These are phyloP conservation scores for Leccinum longicurvipes DNA, from an alignment of 768 basidiomycete species.

Conservation along the genomic window DNA sequence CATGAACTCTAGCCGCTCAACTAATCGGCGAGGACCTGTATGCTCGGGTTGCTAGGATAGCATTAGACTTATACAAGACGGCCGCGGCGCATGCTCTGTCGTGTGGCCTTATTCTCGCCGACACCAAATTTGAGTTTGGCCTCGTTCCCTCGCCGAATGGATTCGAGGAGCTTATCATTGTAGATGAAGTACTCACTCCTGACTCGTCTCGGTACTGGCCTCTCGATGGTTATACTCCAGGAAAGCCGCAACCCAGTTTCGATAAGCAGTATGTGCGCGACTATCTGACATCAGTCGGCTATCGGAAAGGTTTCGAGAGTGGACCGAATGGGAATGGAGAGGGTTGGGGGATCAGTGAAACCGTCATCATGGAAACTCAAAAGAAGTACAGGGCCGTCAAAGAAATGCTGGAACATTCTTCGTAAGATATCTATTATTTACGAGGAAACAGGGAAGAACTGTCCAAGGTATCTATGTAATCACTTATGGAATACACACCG, in stretches of 20 bases:
- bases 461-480: slow-evolving; percentile 3
- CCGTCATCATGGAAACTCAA: slow-evolving; percentile 74
- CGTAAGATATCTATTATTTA: slow-evolving; percentile 8
- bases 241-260: slow-evolving; percentile 81
- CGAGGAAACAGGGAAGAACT: neutral
- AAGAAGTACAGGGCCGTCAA: slow-evolving; percentile 79
- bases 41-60: slow-evolving; percentile 51
- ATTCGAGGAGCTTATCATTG: slow-evolving; percentile 65
- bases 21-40: slow-evolving; percentile 68
- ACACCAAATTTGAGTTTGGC: slow-evolving; percentile 99
- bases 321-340: slow-evolving; percentile 64
- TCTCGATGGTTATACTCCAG: slow-evolving; percentile 63
- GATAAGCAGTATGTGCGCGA: slow-evolving; percentile 97
- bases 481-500: neutral
- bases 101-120: slow-evolving; percentile 88
- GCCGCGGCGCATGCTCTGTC: slow-evolving; percentile 72
- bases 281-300: slow-evolving; percentile 74
- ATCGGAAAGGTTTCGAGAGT: slow-evolving; percentile 73
- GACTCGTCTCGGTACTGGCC: slow-evolving; percentile 99
- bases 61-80: slow-evolving; percentile 65
- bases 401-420: slow-evolving; percentile 44
- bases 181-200: slow-evolving; percentile 96
- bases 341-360: slow-evolving; percentile 77
- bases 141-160: slow-evolving; percentile 47
- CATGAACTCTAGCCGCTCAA: slow-evolving; percentile 45